A percentile compares a stretch with the other conserved stretches of the same genome.
Conservation (phyloP, 768 basidiomycete species). For the Leccinum truebloodii region DNA sequence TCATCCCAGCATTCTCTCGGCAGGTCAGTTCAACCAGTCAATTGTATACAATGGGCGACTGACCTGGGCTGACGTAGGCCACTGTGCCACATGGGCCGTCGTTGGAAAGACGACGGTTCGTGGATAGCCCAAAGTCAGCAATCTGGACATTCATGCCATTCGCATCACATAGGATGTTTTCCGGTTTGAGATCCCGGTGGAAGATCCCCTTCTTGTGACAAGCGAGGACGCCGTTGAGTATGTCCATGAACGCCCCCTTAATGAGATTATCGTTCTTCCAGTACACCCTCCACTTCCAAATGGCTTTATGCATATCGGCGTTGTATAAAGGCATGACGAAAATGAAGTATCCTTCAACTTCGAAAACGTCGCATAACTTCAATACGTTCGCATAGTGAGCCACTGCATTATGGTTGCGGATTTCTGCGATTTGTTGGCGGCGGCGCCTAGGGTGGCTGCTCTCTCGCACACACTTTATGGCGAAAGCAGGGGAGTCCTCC, state of each 20-base stretch:
- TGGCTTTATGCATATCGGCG: slow-evolving; percentile 67
- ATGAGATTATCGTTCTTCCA: slow-evolving; percentile 60
- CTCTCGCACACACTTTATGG: slow-evolving; percentile 74
- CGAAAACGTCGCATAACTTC: slow-evolving; percentile 60
- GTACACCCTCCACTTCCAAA: slow-evolving; percentile 52
- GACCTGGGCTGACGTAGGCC: slow-evolving; percentile 73
- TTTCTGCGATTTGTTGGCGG: slow-evolving; percentile 67
- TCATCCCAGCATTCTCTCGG: slow-evolving; percentile 57
- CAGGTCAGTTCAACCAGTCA: slow-evolving; percentile 8
- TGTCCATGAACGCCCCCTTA: slow-evolving; percentile 66
- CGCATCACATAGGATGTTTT: slow-evolving; percentile 67
- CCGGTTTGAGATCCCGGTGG: slow-evolving; percentile 89
- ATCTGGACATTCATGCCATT: slow-evolving; percentile 57
- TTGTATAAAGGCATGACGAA: slow-evolving; percentile 61
- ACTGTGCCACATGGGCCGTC: slow-evolving; percentile 63
- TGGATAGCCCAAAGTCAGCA: slow-evolving; percentile 79
- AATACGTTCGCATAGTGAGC: slow-evolving; percentile 55
- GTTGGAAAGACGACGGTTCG: slow-evolving; percentile 40
- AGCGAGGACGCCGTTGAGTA: slow-evolving; percentile 75
- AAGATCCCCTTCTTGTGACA: slow-evolving; percentile 72
- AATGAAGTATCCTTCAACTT: slow-evolving; percentile 60
- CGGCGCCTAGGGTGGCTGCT: slow-evolving; percentile 50
- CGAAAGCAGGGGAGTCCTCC: slow-evolving; percentile 45
- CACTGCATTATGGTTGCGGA: slow-evolving; percentile 51
- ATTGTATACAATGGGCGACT: slow-evolving; percentile 21